Percentiles rank a stretch among this genome's conserved stretches.
Conservation (phyloP, 768 basidiomycete genomes). For the Suillus fuscotomentosus region DNA sequence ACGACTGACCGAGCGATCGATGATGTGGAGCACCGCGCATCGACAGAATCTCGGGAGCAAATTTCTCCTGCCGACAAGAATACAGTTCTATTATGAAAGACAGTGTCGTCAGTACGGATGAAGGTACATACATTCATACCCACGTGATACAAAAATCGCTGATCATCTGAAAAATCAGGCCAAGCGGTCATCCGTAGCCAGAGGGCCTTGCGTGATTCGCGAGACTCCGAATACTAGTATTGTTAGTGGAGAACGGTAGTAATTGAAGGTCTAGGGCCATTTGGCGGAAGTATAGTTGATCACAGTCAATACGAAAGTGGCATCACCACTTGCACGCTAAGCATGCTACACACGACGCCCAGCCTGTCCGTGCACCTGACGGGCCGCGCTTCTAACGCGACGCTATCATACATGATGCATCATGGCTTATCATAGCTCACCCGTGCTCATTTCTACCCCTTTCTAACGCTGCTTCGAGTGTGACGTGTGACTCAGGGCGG, state of each 20-base stretch:
- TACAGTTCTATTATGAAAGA: no score
- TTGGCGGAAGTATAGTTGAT: background rate
- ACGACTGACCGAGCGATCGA: background rate
- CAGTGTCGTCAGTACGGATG: background rate
- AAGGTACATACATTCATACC: background rate
- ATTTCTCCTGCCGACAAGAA: background rate
- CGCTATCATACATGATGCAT: no score
- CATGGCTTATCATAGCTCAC: no score
- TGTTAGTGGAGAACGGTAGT: background rate
- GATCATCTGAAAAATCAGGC: background rate
- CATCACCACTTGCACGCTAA: no score
- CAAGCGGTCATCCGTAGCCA: background rate
- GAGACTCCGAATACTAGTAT: background rate
- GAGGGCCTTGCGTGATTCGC: background rate
- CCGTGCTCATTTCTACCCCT: no score
- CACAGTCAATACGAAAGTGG: no score
- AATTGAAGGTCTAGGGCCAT: background rate
- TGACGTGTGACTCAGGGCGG: no score
- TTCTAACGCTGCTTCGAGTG: no score
- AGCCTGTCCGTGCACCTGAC: no score
- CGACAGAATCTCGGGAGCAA: no score
- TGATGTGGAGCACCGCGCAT: background rate
- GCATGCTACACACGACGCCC: no score
- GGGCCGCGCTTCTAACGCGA: no score
- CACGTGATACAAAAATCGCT: background rate